Conservation (phyloP, 352 stramenopile species). For the Globisporangium camurandrum region DNA sequence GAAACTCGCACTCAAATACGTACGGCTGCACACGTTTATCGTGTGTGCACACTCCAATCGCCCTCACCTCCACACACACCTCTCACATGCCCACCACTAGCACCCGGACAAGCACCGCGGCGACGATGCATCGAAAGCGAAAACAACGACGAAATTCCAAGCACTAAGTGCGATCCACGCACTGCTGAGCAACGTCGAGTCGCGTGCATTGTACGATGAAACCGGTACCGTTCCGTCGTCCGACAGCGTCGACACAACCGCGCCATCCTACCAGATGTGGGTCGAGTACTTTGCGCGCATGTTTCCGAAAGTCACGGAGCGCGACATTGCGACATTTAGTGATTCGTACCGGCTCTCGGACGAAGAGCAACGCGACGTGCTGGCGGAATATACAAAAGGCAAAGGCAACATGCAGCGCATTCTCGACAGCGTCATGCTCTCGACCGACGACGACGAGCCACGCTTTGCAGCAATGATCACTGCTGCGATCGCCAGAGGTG, state of each 20-base stretch:
- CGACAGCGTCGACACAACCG: conserved; percentile 40
- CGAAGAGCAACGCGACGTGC: conserved; percentile 75
- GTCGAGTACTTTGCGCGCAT: conserved; percentile 83
- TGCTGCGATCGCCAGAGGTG: conserved; percentile 40
- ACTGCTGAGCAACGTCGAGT: conserved; percentile 70
- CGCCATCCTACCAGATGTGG: conserved; percentile 62
- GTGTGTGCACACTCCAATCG: no score
- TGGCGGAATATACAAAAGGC: conserved; percentile 67
- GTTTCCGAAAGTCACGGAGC: conserved; percentile 82
- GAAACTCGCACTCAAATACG: conserved; percentile 65
- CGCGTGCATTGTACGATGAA: conserved; percentile 79
- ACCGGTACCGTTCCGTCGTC: conserved; percentile 58
- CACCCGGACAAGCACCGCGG: conserved; percentile 88
- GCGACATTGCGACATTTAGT: conserved; percentile 76
- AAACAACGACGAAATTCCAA: conserved; percentile 81
- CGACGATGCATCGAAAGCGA: conserved; percentile 36
- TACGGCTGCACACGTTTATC: conserved; percentile 17
- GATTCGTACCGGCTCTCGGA: conserved; percentile 76
- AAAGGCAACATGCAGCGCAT: conserved; percentile 76
- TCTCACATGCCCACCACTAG: no score
- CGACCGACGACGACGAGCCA: conserved; percentile 69
- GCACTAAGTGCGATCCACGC: conserved; percentile 81
- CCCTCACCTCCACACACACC: no score
- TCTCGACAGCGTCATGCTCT: conserved; percentile 85
- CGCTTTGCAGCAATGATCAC: conserved; percentile 66